Evolutionary conservation across 345 rosid species (phyloP), one percentile per base, ranked within the genome.

Genomic region (Linum usitatissimum): DNA sequence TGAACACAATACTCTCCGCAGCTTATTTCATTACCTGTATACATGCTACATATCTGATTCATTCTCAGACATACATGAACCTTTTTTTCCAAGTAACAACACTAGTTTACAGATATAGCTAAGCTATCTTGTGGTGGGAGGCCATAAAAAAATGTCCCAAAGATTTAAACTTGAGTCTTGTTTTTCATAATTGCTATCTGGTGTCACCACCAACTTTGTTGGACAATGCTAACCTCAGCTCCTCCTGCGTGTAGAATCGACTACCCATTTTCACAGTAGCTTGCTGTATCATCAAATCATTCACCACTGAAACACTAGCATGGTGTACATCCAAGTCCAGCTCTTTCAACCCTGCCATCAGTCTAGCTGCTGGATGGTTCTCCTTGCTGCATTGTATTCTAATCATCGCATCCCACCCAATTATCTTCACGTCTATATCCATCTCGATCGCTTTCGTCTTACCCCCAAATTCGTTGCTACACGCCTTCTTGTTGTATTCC

Each of bases 401-500:
- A 8, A 85, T 69, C 77, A 83, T 62, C 5, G 80, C 83, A 60
- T 83, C 84, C 0, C 70, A 60, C 36, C 91, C 91, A 1, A 83
- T 59, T 34, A 79, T 73, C 77, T 78, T 85, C 58, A 83, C 86
- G 30, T 78, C 84, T 12, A 81, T 77, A 55, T 76, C 81, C 63
- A 73, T 66, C 14, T 12, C 59, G 59, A 28, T 55, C 4, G 21
- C 4, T 9, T 3, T n/a, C 14, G 23, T 55, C 9, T 21, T 54
- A 54, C 28, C 28, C 28, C 28, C 28, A 20, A 15, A 56, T 15
- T 38, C 19, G 71, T 0, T 53, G 54, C 53, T n/a, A 61, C 60
- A 17, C 38, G 53, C 30, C 12, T 57, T 23, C 28, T 23, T 23
- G 28, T 23, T 15, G 67, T 12, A n/a, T 59, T 13, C 51, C 17